A percentile compares a stretch with the other conserved stretches of the same genome.
Evolutionary conservation across 1,284 basidiomycete genomes (phyloP).

Genomic region (Heterobasidion annosum): DNA sequence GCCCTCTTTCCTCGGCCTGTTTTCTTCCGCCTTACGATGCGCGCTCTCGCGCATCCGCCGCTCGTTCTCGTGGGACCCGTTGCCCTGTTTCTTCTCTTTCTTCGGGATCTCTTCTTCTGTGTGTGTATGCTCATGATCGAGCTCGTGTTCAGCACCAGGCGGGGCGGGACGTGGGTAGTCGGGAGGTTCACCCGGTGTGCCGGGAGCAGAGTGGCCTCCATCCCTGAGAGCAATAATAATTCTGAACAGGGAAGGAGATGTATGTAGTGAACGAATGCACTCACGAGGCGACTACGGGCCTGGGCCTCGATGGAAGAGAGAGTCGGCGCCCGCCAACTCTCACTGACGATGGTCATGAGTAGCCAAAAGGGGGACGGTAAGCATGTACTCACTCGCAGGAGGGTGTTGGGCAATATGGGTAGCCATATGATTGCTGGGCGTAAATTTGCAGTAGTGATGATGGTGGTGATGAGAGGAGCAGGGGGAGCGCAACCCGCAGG

Average conservation of each 20-base stretch:
- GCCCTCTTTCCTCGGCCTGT: slow-evolving; percentile 40
- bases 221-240: background rate
- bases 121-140: slow-evolving; percentile 21
- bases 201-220: slow-evolving; percentile 20
- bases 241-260: background rate
- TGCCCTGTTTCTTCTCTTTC: slow-evolving; percentile 37
- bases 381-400: slow-evolving; percentile 13
- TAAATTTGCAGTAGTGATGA: background rate
- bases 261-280: slow-evolving; percentile 11
- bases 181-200: slow-evolving; percentile 21
- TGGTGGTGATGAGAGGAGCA: background rate
- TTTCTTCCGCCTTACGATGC: slow-evolving; percentile 40
- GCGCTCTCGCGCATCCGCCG: slow-evolving; percentile 38
- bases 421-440: slow-evolving; percentile 8
- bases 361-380: background rate
- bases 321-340: slow-evolving; percentile 59
- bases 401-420: slow-evolving; percentile 17
- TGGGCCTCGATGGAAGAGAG: slow-evolving; percentile 32
- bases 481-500: background rate
- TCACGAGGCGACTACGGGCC: slow-evolving; percentile 28
- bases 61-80: slow-evolving; percentile 35
- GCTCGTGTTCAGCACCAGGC: slow-evolving; percentile 28
- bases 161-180: slow-evolving; percentile 58
- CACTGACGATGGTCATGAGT: slow-evolving; percentile 25
- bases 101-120: slow-evolving; percentile 39